Evolutionary conservation across 2,329 filamentous ascomycete genomes (phyloP).

Genomic region (Tolypocladium nubicola): DNA sequence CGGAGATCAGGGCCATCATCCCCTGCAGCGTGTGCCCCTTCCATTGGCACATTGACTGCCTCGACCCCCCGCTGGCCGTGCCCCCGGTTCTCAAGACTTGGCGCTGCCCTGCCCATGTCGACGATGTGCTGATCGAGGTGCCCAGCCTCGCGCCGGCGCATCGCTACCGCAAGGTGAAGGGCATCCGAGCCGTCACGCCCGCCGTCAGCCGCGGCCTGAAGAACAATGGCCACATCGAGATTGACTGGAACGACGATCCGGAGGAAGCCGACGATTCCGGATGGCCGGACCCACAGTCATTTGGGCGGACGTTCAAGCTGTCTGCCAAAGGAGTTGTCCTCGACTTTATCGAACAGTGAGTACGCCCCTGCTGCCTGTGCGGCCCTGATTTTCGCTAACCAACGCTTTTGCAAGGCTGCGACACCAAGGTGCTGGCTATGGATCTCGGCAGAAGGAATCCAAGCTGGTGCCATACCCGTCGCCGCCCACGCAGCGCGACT

Average conservation of each 20-base stretch:
- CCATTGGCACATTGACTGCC: constrained; percentile 86
- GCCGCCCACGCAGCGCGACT: constrained; percentile 9
- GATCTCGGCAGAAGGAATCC: constrained; percentile 17
- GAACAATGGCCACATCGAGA: constrained; percentile 64
- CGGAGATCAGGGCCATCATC: constrained; percentile 58
- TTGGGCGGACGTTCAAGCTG: constrained; percentile 55
- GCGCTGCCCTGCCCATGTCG: constrained; percentile 81
- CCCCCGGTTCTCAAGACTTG: constrained; percentile 70
- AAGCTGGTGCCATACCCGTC: constrained; percentile 18
- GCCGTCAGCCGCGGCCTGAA: constrained; percentile 50
- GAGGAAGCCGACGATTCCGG: constrained; percentile 43
- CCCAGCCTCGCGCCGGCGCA: constrained; percentile 51
- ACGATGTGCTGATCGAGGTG: constrained; percentile 57
- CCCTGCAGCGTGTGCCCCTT: constrained; percentile 75
- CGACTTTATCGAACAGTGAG: constrained; percentile 61
- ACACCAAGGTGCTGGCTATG: constrained; percentile 27
- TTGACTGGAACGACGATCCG: constrained; percentile 49
- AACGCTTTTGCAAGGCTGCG: constrained; percentile 17
- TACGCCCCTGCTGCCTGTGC: constrained; percentile 3
- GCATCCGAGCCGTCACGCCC: constrained; percentile 39
- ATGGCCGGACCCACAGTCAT: constrained; percentile 48
- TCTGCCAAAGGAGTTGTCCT: constrained; percentile 54
- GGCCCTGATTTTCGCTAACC: constrained; percentile 1
- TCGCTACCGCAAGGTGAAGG: constrained; percentile 50
- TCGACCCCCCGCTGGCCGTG: constrained; percentile 72